Evolutionary conservation across 2,329 filamentous ascomycete species (phyloP), one percentile per base, ranked within the genome.

Genomic region (Fusarium tricinctum): DNA sequence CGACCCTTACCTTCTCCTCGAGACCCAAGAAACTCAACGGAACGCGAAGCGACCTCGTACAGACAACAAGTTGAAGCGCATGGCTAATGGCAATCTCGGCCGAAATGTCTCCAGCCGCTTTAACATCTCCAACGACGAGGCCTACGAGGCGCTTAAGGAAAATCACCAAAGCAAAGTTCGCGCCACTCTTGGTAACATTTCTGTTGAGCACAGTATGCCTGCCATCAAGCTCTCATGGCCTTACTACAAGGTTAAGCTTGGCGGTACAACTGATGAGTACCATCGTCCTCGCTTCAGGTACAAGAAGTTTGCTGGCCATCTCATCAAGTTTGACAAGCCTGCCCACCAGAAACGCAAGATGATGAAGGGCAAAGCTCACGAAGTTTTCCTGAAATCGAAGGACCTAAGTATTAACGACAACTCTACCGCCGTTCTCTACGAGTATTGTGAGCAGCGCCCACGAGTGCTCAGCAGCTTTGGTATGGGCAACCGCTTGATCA

Each of bases 141-240:
- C 94, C 3, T 99, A 99, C 78, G 94, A 98, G 75, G 89, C 94
- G 63, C 87, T 99, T 44, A 98, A 98, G 80, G 94, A 97, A 79
- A 98, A 97, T 75, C 94, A 97, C 75, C 93, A 97, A 81, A 94
- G 93, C 84, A 98, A 97, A 80, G 92, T 99, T 64, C 90, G 96
- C 70, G 96, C 94, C 52, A 97, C 93, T 2, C 88, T 99, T 63
- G 93, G 94, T 45, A 95, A 94, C 75, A 89, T 97, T 66, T 90
- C 92, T n/a, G 90, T 99, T 42, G 96, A 99, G 78, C 96, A 99
- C 81, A 94, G 92, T 78, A 85, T 97, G 84, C 95, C 96, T 17
- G 96, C 96, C 13, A 84, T 95, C 74, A 94, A 95, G 75, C 83
- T 99, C 40, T 92, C 97, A 66, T 98, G 93, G 88, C 96, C 96